These are phyloP conservation scores for Phytophthora boehmeriae DNA, from an alignment of 352 stramenopile genomes.

Conservation along the genomic window DNA sequence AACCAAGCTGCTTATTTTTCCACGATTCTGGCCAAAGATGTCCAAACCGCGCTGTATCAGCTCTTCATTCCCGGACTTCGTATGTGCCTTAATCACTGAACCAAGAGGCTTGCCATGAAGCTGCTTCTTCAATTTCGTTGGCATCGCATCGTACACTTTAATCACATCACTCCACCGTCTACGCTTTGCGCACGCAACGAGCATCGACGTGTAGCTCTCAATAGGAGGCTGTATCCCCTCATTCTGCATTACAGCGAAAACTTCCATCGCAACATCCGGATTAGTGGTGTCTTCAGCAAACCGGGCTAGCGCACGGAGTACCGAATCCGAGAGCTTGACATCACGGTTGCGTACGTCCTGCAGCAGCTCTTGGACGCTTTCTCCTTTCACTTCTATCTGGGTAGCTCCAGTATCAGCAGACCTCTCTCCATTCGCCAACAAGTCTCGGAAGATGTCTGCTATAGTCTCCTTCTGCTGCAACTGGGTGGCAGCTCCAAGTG, in stretches of 20 bases:
- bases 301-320: slow-evolving; percentile 64
- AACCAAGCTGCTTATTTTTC: slow-evolving; percentile 49
- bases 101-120: slow-evolving; percentile 47
- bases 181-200: slow-evolving; percentile 59
- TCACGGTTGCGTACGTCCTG: slow-evolving; percentile 45
- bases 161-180: slow-evolving; percentile 58
- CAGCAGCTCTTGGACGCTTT: slow-evolving; percentile 50
- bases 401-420: slow-evolving; percentile 62
- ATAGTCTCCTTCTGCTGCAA: slow-evolving; percentile 66
- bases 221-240: slow-evolving; percentile 44
- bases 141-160: slow-evolving; percentile 55
- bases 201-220: slow-evolving; percentile 61
- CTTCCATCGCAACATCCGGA: slow-evolving; percentile 54
- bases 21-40: slow-evolving; percentile 44
- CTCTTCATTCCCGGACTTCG: slow-evolving; percentile 39
- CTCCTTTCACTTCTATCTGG: slow-evolving; percentile 50
- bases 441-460: slow-evolving; percentile 72
- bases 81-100: slow-evolving; percentile 60
- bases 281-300: slow-evolving; percentile 54
- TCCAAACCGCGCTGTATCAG: slow-evolving; percentile 34
- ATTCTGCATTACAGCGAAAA: slow-evolving; percentile 43
- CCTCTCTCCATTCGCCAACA: slow-evolving; percentile 52
- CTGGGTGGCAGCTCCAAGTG: slow-evolving; percentile 66
- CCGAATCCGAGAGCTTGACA: slow-evolving; percentile 58
- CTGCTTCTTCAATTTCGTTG: slow-evolving; percentile 19